A percentile compares a stretch with the other conserved stretches of the same genome.
Conservation (phyloP, 2,329 filamentous ascomycete genomes). For the Hymenoscyphus linearis region DNA sequence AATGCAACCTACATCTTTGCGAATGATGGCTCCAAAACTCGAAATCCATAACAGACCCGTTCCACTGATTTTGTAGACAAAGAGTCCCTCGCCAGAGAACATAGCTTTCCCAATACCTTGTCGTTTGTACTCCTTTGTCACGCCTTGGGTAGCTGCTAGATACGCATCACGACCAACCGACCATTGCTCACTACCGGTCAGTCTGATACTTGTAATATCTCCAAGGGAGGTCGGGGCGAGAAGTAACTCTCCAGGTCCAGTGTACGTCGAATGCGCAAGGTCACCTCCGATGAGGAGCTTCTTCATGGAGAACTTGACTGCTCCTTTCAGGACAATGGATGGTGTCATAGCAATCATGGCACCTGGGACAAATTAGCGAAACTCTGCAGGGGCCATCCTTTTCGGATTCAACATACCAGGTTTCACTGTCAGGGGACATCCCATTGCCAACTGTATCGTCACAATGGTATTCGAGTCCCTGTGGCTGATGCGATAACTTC, state of each 20-base stretch:
- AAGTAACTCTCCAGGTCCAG: conserved; percentile 85
- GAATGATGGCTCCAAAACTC: conserved; percentile 90
- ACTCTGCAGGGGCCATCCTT: not conserved
- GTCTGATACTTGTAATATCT: conserved; percentile 75
- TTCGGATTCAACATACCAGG: conserved; percentile 51
- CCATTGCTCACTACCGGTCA: conserved; percentile 72
- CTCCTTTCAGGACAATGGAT: conserved; percentile 76
- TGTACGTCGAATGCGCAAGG: conserved; percentile 72
- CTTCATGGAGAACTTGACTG: conserved; percentile 81
- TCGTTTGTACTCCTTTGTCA: conserved; percentile 80
- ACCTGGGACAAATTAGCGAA: conserved; percentile 41
- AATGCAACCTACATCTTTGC: conserved; percentile 70
- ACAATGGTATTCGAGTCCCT: conserved; percentile 85
- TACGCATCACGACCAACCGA: conserved; percentile 82
- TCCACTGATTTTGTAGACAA: conserved; percentile 81
- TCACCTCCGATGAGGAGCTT: conserved; percentile 83
- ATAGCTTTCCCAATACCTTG: conserved; percentile 86
- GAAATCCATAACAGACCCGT: conserved; percentile 82
- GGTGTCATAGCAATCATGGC: conserved; percentile 95
- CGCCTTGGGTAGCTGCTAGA: conserved; percentile 78
- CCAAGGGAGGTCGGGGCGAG: conserved; percentile 76
- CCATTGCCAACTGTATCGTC: conserved; percentile 83
- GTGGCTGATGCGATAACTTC: conserved; percentile 89
- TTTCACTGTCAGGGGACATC: conserved; percentile 75
- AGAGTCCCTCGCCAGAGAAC: conserved; percentile 89